phyloP scores from a whole-genome alignment of 257 asterid genomes.

The Solanum paucissectum region DNA sequence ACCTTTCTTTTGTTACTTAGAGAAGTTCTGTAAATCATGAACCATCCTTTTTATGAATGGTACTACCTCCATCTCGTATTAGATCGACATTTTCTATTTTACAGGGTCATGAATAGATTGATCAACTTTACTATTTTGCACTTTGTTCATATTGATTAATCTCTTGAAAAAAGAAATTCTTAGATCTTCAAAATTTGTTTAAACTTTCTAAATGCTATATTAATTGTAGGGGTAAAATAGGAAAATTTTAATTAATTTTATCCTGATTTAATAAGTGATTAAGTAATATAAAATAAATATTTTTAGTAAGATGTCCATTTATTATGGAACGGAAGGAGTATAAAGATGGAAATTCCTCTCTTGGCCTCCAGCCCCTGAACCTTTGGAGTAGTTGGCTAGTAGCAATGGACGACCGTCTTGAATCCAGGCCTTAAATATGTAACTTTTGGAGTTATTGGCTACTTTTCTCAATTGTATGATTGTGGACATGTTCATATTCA shows the following conservation, averaged over 20 bases:
- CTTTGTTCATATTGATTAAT: neutral
- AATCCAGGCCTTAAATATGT: rapidly evolving
- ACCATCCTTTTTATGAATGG: neutral
- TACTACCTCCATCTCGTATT: neutral
- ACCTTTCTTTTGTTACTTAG: neutral
- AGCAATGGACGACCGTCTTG: neutral
- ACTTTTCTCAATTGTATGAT: no score
- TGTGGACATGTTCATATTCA: no score
- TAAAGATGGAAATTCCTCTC: neutral
- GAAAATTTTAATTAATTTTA: no score
- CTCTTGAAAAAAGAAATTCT: no score
- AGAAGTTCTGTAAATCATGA: neutral
- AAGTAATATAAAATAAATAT: no score
- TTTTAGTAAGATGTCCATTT: no score
- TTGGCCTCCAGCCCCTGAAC: neutral
- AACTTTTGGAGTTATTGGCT: neutral
- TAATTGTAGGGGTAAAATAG: no score
- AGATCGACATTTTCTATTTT: no score
- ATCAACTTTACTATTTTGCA: neutral
- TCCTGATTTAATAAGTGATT: neutral
- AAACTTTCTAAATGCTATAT: neutral
- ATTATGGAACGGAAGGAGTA: neutral
- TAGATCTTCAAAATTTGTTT: neutral
- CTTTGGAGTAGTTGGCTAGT: neutral
- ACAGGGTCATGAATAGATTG: no score